Percentiles rank a stretch among this genome's conserved stretches.
phyloP scores from a whole-genome alignment of 495 filamentous ascomycete species.

The Barbatosphaeria neglecta region DNA sequence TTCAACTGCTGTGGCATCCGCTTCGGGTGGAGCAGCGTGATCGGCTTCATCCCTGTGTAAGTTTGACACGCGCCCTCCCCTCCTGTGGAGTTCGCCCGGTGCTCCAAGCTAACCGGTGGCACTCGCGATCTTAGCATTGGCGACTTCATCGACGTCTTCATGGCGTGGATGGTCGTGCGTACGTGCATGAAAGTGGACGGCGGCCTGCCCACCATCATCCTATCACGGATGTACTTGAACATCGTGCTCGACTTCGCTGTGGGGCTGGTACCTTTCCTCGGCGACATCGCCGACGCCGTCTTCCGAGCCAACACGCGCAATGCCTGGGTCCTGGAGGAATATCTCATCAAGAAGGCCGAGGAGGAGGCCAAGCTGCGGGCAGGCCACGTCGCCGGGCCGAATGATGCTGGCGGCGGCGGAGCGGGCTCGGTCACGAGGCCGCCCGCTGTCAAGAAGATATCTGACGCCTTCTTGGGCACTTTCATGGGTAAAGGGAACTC shows the following conservation, averaged over 20 bases:
- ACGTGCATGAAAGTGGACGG: conserved; percentile 60
- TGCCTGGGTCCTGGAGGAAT: conserved; percentile 59
- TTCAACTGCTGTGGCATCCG: conserved; percentile 64
- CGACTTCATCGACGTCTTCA: conserved; percentile 57
- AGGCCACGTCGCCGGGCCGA: conserved; percentile 6
- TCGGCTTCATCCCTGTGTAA: conserved; percentile 70
- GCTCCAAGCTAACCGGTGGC: neutral
- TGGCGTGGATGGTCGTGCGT: conserved; percentile 58
- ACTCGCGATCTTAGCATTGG: conserved; percentile 47
- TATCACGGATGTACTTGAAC: conserved; percentile 62
- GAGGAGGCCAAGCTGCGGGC: conserved; percentile 27
- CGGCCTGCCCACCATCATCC: conserved; percentile 46
- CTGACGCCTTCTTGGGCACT: neutral
- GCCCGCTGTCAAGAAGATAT: neutral
- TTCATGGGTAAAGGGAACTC: neutral
- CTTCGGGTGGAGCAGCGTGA: conserved; percentile 74
- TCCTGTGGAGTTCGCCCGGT: neutral
- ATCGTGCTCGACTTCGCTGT: conserved; percentile 67
- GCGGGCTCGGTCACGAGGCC: neutral
- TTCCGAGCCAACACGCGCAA: conserved; percentile 64
- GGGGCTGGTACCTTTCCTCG: conserved; percentile 75
- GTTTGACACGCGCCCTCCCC: conserved; percentile 17
- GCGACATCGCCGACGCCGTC: conserved; percentile 62
- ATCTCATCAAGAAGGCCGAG: conserved; percentile 48
- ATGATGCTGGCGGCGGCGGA: neutral